phyloP scores from a whole-genome alignment of 768 basidiomycete genomes.

The Agaricus sinodeliciosus region DNA sequence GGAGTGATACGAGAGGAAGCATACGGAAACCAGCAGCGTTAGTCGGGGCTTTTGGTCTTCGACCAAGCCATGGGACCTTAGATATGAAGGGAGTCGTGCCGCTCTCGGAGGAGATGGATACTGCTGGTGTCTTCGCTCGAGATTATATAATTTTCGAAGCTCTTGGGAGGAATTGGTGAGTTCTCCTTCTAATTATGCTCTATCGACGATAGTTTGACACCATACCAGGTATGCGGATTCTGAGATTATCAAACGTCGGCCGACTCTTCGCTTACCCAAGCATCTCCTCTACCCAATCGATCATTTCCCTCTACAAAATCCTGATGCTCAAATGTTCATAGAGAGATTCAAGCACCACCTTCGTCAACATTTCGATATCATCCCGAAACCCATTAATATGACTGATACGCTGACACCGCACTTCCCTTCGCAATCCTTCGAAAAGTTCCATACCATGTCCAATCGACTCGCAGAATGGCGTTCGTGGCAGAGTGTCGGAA shows the following conservation, averaged over 20 bases:
- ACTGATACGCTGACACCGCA: conserved; percentile 21
- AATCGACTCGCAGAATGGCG: conserved; percentile 30
- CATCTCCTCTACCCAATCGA: conserved; percentile 28
- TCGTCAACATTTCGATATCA: conserved; percentile 20
- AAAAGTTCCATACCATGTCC: conserved; percentile 22
- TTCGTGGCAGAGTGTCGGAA: conserved; percentile 27
- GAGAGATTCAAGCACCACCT: conserved; percentile 22
- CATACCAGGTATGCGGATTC: conserved; percentile 25
- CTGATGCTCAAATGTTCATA: conserved; percentile 24
- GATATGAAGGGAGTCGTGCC: conserved; percentile 28
- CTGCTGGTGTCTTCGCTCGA: conserved; percentile 29
- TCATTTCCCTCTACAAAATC: conserved; percentile 27
- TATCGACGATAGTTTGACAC: not conserved
- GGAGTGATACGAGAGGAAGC: conserved; percentile 33
- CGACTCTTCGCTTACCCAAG: conserved; percentile 21
- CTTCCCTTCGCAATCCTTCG: conserved; percentile 23
- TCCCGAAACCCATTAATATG: conserved; percentile 21
- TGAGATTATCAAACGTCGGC: conserved; percentile 18
- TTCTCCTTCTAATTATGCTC: not conserved
- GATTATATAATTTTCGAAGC: conserved; percentile 24
- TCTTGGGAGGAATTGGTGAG: conserved; percentile 24
- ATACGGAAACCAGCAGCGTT: conserved; percentile 33
- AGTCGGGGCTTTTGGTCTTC: conserved; percentile 30
- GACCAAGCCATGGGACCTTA: conserved; percentile 27
- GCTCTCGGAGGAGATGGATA: conserved; percentile 33